Conservation (phyloP, 2,329 filamentous ascomycete species). For the Paradendryphiella salina region DNA sequence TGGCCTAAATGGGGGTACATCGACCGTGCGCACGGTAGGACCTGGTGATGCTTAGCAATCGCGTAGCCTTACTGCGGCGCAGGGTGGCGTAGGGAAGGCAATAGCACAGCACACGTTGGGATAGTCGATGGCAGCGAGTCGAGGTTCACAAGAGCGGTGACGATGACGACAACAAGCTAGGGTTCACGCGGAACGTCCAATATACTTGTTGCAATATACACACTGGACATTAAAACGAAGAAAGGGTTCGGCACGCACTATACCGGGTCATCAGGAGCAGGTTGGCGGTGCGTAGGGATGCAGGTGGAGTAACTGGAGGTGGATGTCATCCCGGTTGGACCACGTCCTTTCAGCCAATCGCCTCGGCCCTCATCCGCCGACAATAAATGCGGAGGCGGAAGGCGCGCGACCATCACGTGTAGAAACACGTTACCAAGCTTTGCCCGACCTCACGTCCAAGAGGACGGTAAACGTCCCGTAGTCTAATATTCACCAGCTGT, state of each 20-base stretch:
- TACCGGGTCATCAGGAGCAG: background rate
- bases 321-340: constrained; percentile 11
- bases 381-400: constrained; percentile 30
- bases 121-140: too few species aligned
- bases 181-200: background rate
- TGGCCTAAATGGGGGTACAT: too few species aligned
- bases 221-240: background rate
- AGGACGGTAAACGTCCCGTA: constrained; percentile 23
- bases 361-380: constrained; percentile 12
- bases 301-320: constrained; percentile 8
- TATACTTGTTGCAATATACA: background rate
- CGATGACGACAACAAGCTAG: background rate
- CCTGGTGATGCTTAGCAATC: too few species aligned
- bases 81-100: too few species aligned
- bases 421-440: constrained; percentile 17
- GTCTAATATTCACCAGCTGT: constrained; percentile 15
- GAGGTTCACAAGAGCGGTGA: background rate
- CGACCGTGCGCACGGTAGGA: too few species aligned
- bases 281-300: background rate
- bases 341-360: constrained; percentile 17
- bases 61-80: too few species aligned
- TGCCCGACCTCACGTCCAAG: constrained; percentile 27
- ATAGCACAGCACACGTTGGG: too few species aligned
- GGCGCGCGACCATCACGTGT: constrained; percentile 27
- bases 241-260: background rate